phyloP scores from a whole-genome alignment of 441 rosid genomes.

The Theobroma grandiflorum region DNA sequence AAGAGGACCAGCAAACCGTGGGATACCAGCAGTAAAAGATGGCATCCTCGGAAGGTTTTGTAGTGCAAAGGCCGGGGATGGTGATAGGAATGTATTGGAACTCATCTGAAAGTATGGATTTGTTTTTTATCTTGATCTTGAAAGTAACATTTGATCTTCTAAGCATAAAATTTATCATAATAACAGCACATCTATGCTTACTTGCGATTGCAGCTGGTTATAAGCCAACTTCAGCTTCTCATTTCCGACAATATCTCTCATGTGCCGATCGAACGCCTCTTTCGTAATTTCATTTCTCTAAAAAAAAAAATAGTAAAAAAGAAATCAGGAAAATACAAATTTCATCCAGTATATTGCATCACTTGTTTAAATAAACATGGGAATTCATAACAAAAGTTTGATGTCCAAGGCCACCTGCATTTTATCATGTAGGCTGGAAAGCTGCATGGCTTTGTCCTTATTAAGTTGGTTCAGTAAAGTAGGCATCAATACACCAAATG shows the following conservation, averaged over 20 bases:
- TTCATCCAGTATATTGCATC: conserved; percentile 11
- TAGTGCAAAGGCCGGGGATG: not conserved
- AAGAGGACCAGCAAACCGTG: not conserved
- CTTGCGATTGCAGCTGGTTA: not conserved
- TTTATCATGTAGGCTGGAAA: conserved; percentile 64
- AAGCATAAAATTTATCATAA: not conserved
- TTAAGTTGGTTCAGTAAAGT: conserved; percentile 72
- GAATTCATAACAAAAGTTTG: not conserved
- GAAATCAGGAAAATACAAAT: not conserved
- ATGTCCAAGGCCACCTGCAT: conserved; percentile 55
- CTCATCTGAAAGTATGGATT: not conserved
- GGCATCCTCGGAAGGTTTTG: not conserved
- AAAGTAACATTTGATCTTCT: not conserved
- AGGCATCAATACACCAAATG: conserved; percentile 74
- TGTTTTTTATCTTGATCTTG: not conserved
- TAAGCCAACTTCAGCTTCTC: conserved; percentile 80
- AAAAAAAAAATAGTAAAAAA: conserved; percentile 14
- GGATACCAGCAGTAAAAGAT: not conserved
- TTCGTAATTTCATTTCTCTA: conserved; percentile 86
- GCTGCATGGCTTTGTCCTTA: conserved; percentile 90
- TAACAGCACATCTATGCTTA: not conserved
- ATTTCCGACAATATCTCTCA: conserved; percentile 83
- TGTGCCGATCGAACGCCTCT: conserved; percentile 71
- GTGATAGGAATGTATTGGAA: not conserved
- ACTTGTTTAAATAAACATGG: conserved; percentile 2